phyloP scores from a whole-genome alignment of 2,329 filamentous ascomycete species.

The Rasamsonia emersonii region DNA sequence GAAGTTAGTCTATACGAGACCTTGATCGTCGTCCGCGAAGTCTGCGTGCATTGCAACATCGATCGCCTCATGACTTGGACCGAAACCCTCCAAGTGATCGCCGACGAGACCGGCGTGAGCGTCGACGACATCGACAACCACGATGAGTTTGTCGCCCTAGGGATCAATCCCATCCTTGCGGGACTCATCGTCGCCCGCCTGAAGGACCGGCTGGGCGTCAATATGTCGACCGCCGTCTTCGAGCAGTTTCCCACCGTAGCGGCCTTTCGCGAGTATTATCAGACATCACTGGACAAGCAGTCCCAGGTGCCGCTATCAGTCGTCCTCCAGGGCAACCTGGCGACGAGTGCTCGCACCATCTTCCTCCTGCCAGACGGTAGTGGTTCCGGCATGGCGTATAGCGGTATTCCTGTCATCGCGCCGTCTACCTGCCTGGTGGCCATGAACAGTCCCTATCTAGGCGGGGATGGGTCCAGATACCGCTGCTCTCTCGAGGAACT shows the following conservation, averaged over 20 bases:
- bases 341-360: conserved; percentile 23
- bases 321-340: conserved; percentile 37
- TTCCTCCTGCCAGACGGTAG: conserved; percentile 43
- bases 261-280: conserved; percentile 2
- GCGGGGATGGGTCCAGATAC: conserved; percentile 5
- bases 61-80: too few species aligned
- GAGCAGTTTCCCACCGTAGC: conserved; percentile 1
- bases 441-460: conserved; percentile 36
- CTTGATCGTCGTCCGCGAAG: not conserved
- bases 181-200: not conserved
- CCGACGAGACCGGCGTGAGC: conserved; percentile 1
- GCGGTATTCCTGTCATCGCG: conserved; percentile 30
- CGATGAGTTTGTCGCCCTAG: conserved; percentile 2
- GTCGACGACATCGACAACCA: conserved; percentile 2
- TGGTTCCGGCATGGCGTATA: conserved; percentile 39
- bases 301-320: conserved; percentile 18
- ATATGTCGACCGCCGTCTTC: not conserved
- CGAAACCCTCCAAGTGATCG: not conserved
- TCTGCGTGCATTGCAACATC: not conserved
- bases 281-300: not conserved
- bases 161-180: conserved; percentile 1
- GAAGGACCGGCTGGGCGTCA: not conserved
- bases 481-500: conserved; percentile 1
- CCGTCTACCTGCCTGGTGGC: conserved; percentile 45
- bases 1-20: too few species aligned